A percentile compares a stretch with the other conserved stretches of the same genome.
Evolutionary conservation across 345 rosid species (phyloP).

Genomic region (Salix suchowensis): DNA sequence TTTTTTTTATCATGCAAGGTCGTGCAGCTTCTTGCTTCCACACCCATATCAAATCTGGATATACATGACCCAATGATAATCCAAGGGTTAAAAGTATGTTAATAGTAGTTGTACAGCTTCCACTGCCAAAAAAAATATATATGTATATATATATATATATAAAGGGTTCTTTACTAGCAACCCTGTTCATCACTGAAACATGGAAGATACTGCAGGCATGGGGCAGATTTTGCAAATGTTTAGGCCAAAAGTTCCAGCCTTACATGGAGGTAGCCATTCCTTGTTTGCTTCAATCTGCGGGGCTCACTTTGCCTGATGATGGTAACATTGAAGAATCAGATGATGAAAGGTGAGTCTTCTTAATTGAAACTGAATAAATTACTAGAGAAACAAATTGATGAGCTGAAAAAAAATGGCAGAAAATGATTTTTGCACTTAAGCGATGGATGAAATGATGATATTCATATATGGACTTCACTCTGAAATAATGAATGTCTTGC

Average conservation of each 20-base stretch:
- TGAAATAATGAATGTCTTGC: background rate
- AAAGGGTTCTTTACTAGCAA: background rate
- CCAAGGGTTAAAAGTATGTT: constrained; percentile 4
- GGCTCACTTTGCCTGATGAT: background rate
- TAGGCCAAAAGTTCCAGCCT: constrained; percentile 9
- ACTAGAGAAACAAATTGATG: background rate
- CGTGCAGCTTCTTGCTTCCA: background rate
- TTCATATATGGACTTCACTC: background rate
- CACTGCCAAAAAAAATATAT: no score
- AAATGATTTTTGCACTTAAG: no score
- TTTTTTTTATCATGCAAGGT: background rate
- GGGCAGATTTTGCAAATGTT: constrained; percentile 12
- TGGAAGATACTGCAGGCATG: constrained; percentile 10
- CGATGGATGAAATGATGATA: no score
- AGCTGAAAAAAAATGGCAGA: no score
- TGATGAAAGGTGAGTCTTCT: constrained; percentile 1
- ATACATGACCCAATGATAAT: background rate
- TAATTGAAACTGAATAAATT: background rate
- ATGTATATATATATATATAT: no score
- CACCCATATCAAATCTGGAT: background rate
- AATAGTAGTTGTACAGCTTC: background rate
- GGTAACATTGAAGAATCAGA: background rate
- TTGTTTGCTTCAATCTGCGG: background rate
- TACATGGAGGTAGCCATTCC: constrained; percentile 8
- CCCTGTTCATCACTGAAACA: background rate